Conservation (phyloP, 1,284 basidiomycete genomes). For the Rhodotorula glutinis region DNA sequence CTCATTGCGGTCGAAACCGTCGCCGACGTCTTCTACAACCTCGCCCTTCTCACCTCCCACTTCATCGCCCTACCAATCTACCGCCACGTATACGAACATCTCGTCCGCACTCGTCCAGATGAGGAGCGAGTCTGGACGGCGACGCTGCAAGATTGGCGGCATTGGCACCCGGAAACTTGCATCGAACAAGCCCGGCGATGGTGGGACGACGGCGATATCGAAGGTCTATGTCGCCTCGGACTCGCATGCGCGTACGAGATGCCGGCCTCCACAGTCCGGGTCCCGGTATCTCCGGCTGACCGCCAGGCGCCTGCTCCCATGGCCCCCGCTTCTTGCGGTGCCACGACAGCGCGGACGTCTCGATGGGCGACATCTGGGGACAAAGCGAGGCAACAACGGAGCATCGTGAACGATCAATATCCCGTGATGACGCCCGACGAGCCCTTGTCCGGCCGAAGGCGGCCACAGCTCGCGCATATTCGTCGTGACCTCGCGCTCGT, state of each 20-base stretch:
- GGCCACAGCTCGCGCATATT: background rate
- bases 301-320: no score
- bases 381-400: no score
- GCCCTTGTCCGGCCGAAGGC: background rate
- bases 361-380: no score
- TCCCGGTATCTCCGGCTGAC: no score
- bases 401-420: no score
- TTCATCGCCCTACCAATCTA: slow-evolving; percentile 28
- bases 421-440: no score
- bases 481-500: background rate
- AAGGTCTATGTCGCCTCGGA: slow-evolving; percentile 14
- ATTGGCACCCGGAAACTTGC: slow-evolving; percentile 17
- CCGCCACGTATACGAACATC: slow-evolving; percentile 9
- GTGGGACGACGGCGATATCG: slow-evolving; percentile 30
- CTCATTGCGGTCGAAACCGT: background rate
- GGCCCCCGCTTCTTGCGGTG: no score
- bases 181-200: slow-evolving; percentile 7
- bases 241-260: slow-evolving; percentile 7
- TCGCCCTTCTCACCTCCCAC: slow-evolving; percentile 16
- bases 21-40: slow-evolving; percentile 29
- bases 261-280: background rate
- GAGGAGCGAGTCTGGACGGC: slow-evolving; percentile 2
- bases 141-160: slow-evolving; percentile 28
- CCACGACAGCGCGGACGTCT: background rate
- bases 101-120: background rate